These are phyloP conservation scores for Sanguinoderma infundibulare DNA, from an alignment of 1,284 basidiomycete genomes.

Conservation along the genomic window DNA sequence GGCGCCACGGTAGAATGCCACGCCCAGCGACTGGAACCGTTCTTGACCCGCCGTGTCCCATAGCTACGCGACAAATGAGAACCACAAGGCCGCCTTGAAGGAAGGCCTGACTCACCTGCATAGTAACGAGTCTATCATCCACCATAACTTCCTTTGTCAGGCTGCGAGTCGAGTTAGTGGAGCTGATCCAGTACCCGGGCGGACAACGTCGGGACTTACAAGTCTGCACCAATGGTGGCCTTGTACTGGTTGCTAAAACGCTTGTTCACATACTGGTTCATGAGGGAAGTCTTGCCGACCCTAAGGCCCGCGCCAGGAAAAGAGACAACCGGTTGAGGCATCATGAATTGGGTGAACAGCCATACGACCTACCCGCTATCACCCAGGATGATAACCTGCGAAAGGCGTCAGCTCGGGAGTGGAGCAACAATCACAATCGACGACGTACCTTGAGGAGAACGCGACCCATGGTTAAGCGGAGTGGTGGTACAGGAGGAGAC, in stretches of 20 bases:
- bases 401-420: slow-evolving; percentile 17
- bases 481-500: slow-evolving; percentile 20
- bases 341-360: slow-evolving; percentile 13
- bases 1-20: slow-evolving; percentile 98
- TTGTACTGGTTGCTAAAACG: slow-evolving; percentile 99
- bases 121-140: slow-evolving; percentile 96
- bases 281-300: slow-evolving; percentile 99
- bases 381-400: slow-evolving; percentile 95
- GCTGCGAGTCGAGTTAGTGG: slow-evolving; percentile 46
- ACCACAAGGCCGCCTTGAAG: neutral
- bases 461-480: slow-evolving; percentile 64
- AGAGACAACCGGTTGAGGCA: slow-evolving; percentile 7
- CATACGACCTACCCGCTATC: slow-evolving; percentile 86
- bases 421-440: slow-evolving; percentile 3
- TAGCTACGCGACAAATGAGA: slow-evolving; percentile 54
- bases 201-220: slow-evolving; percentile 54
- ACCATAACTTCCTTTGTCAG: slow-evolving; percentile 99
- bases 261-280: slow-evolving; percentile 99
- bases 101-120: slow-evolving; percentile 74
- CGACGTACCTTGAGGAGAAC: slow-evolving; percentile 90
- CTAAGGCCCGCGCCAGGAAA: slow-evolving; percentile 45
- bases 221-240: slow-evolving; percentile 93
- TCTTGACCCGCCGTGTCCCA: slow-evolving; percentile 99
- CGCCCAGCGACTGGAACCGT: slow-evolving; percentile 98
- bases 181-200: neutral